Evolutionary conservation across 1,139 yeast species (phyloP), one percentile per base, ranked within the genome.

Genomic region (Geotrichum australiense): DNA sequence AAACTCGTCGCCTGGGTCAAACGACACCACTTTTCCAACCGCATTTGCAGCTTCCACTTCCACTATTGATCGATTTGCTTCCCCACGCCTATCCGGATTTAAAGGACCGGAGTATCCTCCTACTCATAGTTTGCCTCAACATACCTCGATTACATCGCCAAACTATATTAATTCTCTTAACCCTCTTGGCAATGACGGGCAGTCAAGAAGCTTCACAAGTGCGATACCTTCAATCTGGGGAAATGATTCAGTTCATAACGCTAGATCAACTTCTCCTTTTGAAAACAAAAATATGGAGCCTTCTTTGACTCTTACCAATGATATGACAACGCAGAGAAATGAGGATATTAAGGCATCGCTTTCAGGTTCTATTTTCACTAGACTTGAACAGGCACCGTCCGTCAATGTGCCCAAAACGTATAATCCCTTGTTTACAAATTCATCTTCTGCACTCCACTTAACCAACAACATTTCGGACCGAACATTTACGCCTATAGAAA

Each of bases 1-100:
- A 18, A 31, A 31, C 35, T 31, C 35, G 7, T 31, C 35, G 7
- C 35, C 35, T 5, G 24, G 23, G 8, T 8, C 14, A 19, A 31
- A 6, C 8, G 20, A 16, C 12, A 31, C 19, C 12, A 20, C 21
- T 5, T 31, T 19, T 31, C 25, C 15, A 5, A 16, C 25, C 4
- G 19, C 35, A 19, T 14, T 31, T 10, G 8, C 35, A n/a, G 19
- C 35, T 10, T 31, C 35, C 7, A 31, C 5, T n/a, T 20, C 35
- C 8, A 11, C 35, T 4, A 20, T 31, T 4, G 4, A 12, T n/a
- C 35, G 21, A 10, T 10, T 11, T 19, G 14, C n/a, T 12, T 8
- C 35, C 21, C 8, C 35, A 10, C 6, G 35, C 5, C 35, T 25
- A 5, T 16, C 35, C 8, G 35, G 24, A 20, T 31, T 31, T 5